Conservation (phyloP, 805 yeast genomes). For the Blastobotrys attinorum region DNA sequence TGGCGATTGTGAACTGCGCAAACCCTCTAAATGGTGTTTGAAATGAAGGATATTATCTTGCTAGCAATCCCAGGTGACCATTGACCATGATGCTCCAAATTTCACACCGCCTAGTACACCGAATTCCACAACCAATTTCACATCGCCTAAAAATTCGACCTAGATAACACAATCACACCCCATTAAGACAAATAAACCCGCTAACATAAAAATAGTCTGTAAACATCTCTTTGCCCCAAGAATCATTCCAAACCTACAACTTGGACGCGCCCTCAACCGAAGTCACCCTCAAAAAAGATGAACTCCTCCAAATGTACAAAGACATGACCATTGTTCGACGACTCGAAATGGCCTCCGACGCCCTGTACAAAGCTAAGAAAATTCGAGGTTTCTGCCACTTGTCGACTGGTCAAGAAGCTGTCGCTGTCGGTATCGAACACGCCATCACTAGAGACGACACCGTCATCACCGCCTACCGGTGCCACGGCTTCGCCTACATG, state of each 20-base stretch:
- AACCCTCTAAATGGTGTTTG: too few relatives aligned
- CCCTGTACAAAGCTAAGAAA: conserved; percentile 95
- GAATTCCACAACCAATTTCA: too few relatives aligned
- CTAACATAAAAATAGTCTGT: too few relatives aligned
- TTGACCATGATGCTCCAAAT: too few relatives aligned
- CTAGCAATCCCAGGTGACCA: too few relatives aligned
- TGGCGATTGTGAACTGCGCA: too few relatives aligned
- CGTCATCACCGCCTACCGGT: conserved; percentile 94
- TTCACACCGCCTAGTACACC: too few relatives aligned
- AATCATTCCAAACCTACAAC: conserved; percentile 80
- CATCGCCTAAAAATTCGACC: too few relatives aligned
- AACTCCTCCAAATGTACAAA: conserved; percentile 86
- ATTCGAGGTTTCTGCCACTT: conserved; percentile 98
- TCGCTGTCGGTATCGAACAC: conserved; percentile 96
- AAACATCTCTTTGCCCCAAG: conserved; percentile 50
- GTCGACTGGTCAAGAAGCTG: conserved; percentile 97
- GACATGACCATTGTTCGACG: conserved; percentile 86
- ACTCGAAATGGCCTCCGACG: conserved; percentile 99
- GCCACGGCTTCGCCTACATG: conserved; percentile 97
- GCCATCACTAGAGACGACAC: conserved; percentile 83
- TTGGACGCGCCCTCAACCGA: conserved; percentile 64
- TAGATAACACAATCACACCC: too few relatives aligned
- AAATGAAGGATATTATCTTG: too few relatives aligned
- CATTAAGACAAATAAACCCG: too few relatives aligned
- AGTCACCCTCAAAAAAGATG: conserved; percentile 72